phyloP scores from a whole-genome alignment of 2,329 filamentous ascomycete species.

The Aspergillus phoenicis region DNA sequence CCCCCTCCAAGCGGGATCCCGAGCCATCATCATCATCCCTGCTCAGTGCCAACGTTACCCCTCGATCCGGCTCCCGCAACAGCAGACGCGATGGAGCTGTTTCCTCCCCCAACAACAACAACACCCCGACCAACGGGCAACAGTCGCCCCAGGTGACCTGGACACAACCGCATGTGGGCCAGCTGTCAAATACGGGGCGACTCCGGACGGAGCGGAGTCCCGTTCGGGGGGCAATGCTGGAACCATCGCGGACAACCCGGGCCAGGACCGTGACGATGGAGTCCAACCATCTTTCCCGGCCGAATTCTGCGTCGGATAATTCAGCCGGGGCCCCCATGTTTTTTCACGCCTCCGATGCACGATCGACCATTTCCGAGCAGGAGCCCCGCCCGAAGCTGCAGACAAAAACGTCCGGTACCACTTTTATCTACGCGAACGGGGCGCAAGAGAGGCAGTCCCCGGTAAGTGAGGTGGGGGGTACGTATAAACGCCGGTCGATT shows the following conservation, averaged over 20 bases:
- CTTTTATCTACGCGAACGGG: slow-evolving; percentile 44
- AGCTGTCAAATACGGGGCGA: slow-evolving; percentile 23
- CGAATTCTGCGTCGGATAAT: slow-evolving; percentile 39
- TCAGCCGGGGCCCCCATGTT: slow-evolving; percentile 65
- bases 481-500: slow-evolving; percentile 33
- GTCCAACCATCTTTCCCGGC: slow-evolving; percentile 35
- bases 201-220: slow-evolving; percentile 41
- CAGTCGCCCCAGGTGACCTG: slow-evolving; percentile 33
- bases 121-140: slow-evolving; percentile 41
- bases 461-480: slow-evolving; percentile 1
- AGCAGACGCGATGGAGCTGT: slow-evolving; percentile 69
- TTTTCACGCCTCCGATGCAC: slow-evolving; percentile 86
- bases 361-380: slow-evolving; percentile 45
- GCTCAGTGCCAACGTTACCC: slow-evolving; percentile 71
- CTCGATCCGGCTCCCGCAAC: slow-evolving; percentile 73
- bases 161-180: slow-evolving; percentile 30
- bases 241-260: slow-evolving; percentile 35
- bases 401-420: slow-evolving; percentile 31
- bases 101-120: slow-evolving; percentile 65
- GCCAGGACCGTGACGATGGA: slow-evolving; percentile 44
- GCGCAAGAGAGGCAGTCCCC: slow-evolving; percentile 32
- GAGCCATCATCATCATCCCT: slow-evolving; percentile 47
- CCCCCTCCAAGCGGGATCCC: slow-evolving; percentile 52
- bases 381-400: slow-evolving; percentile 32
- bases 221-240: slow-evolving; percentile 32